phyloP scores from a whole-genome alignment of 495 filamentous ascomycete species.

The Podospora pseudocomata region DNA sequence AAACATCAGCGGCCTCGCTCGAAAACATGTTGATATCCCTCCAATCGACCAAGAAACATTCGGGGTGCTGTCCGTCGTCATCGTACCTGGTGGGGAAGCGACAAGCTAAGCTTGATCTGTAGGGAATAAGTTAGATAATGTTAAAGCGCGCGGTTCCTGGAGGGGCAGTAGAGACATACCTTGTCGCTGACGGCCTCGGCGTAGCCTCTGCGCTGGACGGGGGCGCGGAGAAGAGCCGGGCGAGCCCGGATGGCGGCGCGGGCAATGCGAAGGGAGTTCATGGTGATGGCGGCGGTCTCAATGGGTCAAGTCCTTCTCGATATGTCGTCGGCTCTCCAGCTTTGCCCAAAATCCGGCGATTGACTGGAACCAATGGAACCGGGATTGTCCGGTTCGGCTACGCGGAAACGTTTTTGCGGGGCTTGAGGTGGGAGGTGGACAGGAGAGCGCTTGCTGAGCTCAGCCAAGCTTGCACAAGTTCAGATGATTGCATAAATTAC shows the following conservation, averaged over 20 bases:
- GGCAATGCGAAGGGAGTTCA: conserved; percentile 90
- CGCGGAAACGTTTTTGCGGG: conserved; percentile 2
- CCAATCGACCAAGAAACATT: not conserved
- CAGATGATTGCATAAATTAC: not conserved
- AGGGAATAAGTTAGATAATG: conserved; percentile 20
- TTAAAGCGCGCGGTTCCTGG: conserved; percentile 9
- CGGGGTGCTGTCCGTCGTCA: conserved; percentile 10
- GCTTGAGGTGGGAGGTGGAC: not conserved
- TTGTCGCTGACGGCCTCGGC: conserved; percentile 88
- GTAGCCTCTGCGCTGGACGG: conserved; percentile 81
- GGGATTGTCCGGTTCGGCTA: conserved; percentile 10
- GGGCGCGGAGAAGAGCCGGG: conserved; percentile 62
- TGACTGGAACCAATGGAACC: conserved; percentile 8
- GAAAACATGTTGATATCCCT: not conserved
- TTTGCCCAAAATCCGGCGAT: conserved; percentile 14
- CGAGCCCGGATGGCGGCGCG: conserved; percentile 78
- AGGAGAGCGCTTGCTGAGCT: not conserved
- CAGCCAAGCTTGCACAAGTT: not conserved
- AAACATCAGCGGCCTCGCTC: conserved; percentile 31
- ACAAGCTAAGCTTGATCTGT: conserved; percentile 96
- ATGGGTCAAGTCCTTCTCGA: conserved; percentile 32
- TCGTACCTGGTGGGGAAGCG: conserved; percentile 96
- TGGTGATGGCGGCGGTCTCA: conserved; percentile 54
- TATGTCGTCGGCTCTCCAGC: conserved; percentile 8
- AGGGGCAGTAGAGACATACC: conserved; percentile 32